Percentiles rank a stretch among this genome's conserved stretches.
Evolutionary conservation across 169 alveolate species (phyloP).

Genomic region (Plasmodium cynomolgi): DNA sequence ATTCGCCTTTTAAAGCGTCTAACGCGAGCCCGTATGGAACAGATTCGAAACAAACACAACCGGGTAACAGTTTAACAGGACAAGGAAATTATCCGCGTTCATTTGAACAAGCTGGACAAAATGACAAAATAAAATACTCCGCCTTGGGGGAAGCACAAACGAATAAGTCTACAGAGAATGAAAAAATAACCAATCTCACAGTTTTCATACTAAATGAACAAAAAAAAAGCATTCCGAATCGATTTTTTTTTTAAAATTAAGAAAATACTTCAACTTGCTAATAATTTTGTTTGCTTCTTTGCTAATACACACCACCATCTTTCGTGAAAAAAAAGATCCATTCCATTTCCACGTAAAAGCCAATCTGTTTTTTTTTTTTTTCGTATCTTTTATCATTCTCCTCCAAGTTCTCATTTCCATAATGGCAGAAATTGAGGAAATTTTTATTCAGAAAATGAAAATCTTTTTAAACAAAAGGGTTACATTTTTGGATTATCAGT

Average conservation of each 20-base stretch:
- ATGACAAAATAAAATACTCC: background rate
- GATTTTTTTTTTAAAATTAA: conserved; percentile 52
- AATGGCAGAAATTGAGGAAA: conserved; percentile 27
- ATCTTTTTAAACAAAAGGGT: conserved; percentile 33
- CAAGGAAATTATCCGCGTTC: background rate
- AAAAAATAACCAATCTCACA: conserved; percentile 17
- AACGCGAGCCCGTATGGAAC: background rate
- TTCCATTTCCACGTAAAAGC: conserved; percentile 16
- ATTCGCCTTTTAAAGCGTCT: background rate
- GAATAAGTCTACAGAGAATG: background rate
- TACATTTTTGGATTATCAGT: conserved; percentile 15
- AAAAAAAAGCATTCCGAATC: conserved; percentile 8
- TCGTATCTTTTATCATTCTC: conserved; percentile 13
- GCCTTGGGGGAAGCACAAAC: background rate
- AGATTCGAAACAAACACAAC: background rate
- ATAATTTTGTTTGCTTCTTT: conserved; percentile 9
- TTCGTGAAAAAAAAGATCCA: conserved; percentile 44
- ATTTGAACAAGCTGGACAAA: conserved; percentile 2
- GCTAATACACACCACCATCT: conserved; percentile 11
- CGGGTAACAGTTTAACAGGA: background rate
- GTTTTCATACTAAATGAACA: conserved; percentile 41
- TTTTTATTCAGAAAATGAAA: conserved; percentile 27
- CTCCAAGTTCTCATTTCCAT: conserved; percentile 45
- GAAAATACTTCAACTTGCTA: conserved; percentile 22
- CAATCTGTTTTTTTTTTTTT: conserved; percentile 19